A percentile compares a stretch with the other conserved stretches of the same genome.
Conservation (phyloP, 768 basidiomycete genomes). For the Boletus speciosus region DNA sequence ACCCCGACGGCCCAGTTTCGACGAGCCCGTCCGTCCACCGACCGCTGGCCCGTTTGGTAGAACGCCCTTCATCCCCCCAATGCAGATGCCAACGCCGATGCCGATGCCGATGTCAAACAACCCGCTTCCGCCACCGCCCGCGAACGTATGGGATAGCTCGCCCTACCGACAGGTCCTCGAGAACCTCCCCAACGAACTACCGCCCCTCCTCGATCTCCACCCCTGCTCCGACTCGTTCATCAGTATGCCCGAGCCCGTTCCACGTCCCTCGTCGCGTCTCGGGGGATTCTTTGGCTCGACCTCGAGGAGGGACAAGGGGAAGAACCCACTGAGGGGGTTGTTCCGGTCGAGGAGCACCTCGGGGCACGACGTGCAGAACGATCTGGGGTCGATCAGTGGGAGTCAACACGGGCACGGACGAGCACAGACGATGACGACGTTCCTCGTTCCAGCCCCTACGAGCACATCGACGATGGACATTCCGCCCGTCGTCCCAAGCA, state of each 20-base stretch:
- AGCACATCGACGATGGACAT: not conserved
- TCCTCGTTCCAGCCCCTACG: slow-evolving; percentile 22
- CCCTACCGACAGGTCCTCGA: slow-evolving; percentile 53
- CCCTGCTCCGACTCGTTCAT: not conserved
- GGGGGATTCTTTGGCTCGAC: slow-evolving; percentile 21
- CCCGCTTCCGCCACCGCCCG: slow-evolving; percentile 63
- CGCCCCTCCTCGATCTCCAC: slow-evolving; percentile 13
- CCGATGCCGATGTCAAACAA: slow-evolving; percentile 31
- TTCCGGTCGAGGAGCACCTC: slow-evolving; percentile 43
- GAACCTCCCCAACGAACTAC: slow-evolving; percentile 46
- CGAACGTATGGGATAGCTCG: slow-evolving; percentile 53
- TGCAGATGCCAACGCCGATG: slow-evolving; percentile 4
- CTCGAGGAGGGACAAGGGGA: slow-evolving; percentile 34
- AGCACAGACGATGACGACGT: slow-evolving; percentile 16
- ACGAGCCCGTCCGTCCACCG: slow-evolving; percentile 6
- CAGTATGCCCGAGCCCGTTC: slow-evolving; percentile 12
- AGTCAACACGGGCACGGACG: slow-evolving; percentile 20
- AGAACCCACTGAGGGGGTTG: slow-evolving; percentile 38
- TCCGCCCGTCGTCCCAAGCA: not conserved
- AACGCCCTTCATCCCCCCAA: slow-evolving; percentile 8
- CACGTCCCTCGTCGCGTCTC: slow-evolving; percentile 20
- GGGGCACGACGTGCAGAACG: slow-evolving; percentile 13
- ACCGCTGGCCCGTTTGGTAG: slow-evolving; percentile 5
- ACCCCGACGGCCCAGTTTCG: not conserved
- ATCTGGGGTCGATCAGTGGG: slow-evolving; percentile 13